A percentile compares a stretch with the other conserved stretches of the same genome.
These are phyloP conservation scores for Fragilaria radians DNA, from an alignment of 108 stramenopile genomes.

Conservation along the genomic window DNA sequence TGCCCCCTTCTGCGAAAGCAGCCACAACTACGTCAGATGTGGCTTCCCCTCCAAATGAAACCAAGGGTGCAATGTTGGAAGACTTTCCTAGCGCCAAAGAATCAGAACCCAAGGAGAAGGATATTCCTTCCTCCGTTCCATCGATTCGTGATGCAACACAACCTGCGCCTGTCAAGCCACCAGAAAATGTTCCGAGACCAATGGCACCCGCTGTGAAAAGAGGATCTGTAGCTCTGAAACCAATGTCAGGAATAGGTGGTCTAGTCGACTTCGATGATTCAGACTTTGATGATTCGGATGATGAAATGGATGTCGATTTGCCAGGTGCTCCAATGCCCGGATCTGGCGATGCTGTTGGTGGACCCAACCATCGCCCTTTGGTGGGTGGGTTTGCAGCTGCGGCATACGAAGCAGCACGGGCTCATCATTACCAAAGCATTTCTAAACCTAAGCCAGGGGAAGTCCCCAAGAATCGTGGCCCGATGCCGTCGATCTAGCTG, in stretches of 20 bases:
- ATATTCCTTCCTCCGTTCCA: neutral
- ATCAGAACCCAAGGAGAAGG: neutral
- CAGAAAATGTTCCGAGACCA: conserved; percentile 2
- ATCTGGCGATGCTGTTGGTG: conserved; percentile 22
- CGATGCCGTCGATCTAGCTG: conserved; percentile 5
- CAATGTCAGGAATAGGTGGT: conserved; percentile 36
- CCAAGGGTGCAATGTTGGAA: conserved; percentile 5
- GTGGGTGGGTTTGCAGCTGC: conserved; percentile 85
- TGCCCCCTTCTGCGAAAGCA: conserved; percentile 18
- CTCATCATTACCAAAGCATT: conserved; percentile 35
- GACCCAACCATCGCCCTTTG: conserved; percentile 54
- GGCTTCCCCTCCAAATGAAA: neutral
- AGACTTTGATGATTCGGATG: conserved; percentile 49
- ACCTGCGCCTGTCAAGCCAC: conserved; percentile 5
- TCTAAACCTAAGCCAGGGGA: neutral
- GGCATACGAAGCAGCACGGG: conserved; percentile 74
- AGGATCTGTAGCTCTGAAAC: conserved; percentile 22
- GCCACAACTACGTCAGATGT: too few relatives aligned
- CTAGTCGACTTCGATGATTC: conserved; percentile 52
- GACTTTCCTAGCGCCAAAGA: neutral
- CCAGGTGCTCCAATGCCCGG: conserved; percentile 17
- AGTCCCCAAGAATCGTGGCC: conserved; percentile 2
- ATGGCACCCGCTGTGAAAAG: conserved; percentile 3
- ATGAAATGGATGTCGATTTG: conserved; percentile 28
- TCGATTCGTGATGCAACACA: neutral